A percentile compares a stretch with the other conserved stretches of the same genome.
These are phyloP conservation scores for Fraxinus ornus DNA, from an alignment of 305 asterid genomes.

Conservation along the genomic window DNA sequence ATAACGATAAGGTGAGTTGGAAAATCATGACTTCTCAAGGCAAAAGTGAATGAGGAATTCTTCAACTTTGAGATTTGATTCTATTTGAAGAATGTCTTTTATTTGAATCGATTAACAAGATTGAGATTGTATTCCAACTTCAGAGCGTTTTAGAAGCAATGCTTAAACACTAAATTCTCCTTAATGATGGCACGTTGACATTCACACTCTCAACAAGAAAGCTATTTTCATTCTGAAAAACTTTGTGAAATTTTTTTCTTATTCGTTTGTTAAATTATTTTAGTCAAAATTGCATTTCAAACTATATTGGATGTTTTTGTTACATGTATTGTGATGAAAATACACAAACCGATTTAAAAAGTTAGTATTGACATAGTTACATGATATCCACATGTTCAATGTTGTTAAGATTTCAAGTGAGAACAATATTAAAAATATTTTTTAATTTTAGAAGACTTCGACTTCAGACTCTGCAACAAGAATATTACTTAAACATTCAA, in stretches of 20 bases:
- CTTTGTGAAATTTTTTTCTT: not conserved
- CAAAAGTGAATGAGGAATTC: not conserved
- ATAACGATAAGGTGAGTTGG: conserved; percentile 19
- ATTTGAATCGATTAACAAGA: not conserved
- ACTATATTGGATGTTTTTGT: not conserved
- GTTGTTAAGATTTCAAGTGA: not conserved
- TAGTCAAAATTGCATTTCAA: not conserved
- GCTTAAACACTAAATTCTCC: not conserved
- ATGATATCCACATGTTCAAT: not conserved
- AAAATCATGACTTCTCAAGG: not conserved
- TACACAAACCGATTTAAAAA: not conserved
- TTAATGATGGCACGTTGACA: not conserved
- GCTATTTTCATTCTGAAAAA: not conserved
- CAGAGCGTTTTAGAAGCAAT: not conserved
- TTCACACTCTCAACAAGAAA: not conserved
- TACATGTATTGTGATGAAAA: not conserved
- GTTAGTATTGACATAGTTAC: not conserved
- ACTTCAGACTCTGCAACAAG: not conserved
- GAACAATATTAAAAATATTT: not conserved
- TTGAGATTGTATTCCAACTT: not conserved
- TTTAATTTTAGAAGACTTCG: not conserved
- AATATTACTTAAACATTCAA: not conserved
- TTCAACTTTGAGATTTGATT: not conserved
- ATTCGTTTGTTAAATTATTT: not conserved
- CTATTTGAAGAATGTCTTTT: not conserved